Percentiles rank a stretch among this genome's conserved stretches.
Evolutionary conservation across 2,329 filamentous ascomycete genomes (phyloP).

Genomic region (Cordyceps cicadae): DNA sequence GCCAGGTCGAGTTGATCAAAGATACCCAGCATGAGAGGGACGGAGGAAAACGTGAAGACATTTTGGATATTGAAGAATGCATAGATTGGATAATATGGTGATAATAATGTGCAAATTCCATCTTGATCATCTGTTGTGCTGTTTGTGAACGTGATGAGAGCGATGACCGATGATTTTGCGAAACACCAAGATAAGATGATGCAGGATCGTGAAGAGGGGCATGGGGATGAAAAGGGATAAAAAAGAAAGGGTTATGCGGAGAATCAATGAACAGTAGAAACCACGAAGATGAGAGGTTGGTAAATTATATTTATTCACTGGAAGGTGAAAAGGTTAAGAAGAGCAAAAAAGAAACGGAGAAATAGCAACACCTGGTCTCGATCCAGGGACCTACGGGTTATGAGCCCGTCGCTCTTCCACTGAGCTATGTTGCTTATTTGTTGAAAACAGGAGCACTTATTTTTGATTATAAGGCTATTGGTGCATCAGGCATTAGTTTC

Average conservation of each 20-base stretch:
- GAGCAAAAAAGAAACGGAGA: neutral
- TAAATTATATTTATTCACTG: no score
- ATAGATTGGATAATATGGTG: neutral
- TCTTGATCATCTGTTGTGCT: neutral
- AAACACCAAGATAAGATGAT: neutral
- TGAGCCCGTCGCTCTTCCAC: slow-evolving; percentile 13
- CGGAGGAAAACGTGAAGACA: neutral
- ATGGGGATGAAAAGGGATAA: neutral
- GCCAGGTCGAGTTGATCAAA: slow-evolving; percentile 6
- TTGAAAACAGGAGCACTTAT: neutral
- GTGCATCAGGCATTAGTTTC: neutral
- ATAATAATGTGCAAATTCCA: neutral
- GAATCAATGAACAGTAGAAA: neutral
- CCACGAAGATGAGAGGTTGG: no score
- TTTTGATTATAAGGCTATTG: neutral
- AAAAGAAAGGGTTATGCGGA: neutral
- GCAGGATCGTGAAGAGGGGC: neutral
- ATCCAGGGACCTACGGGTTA: slow-evolving; percentile 13
- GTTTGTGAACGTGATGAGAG: neutral
- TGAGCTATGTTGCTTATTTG: slow-evolving; percentile 13
- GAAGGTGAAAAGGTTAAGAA: no score
- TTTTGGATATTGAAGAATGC: neutral
- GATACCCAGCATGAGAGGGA: neutral
- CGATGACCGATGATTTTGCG: neutral
- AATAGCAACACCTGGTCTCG: slow-evolving; percentile 13